Conservation (phyloP, 257 asterid genomes). For the Orobanche coerulescens region DNA sequence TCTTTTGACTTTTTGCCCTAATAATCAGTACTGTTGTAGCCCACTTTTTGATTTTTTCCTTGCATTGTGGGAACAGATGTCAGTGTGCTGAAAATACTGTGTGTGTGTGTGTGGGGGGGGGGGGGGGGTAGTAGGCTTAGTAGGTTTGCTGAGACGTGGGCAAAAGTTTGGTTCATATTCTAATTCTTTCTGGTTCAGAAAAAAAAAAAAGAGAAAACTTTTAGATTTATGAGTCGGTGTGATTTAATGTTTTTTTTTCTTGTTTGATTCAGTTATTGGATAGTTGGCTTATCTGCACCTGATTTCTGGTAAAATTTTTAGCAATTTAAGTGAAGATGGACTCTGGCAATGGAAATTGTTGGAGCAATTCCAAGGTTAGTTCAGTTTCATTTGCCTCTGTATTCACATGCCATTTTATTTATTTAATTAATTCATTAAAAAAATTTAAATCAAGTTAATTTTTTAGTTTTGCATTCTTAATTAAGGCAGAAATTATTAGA, state of each 20-base stretch:
- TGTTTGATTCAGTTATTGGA: slow-evolving; percentile 12
- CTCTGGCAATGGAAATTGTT: slow-evolving; percentile 54
- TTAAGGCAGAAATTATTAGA: not conserved
- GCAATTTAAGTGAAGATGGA: slow-evolving; percentile 37
- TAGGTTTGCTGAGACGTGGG: slow-evolving; percentile 28
- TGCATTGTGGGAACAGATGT: slow-evolving; percentile 24
- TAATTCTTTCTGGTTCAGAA: slow-evolving; percentile 25
- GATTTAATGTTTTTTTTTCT: slow-evolving; percentile 23
- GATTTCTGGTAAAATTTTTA: slow-evolving; percentile 13
- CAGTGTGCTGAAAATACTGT: slow-evolving; percentile 22
- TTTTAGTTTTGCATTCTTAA: not conserved
- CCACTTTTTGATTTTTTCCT: not conserved
- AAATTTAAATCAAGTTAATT: too few species aligned
- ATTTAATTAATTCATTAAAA: too few species aligned
- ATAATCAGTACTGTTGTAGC: not conserved
- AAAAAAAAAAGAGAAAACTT: too few species aligned
- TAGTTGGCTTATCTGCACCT: slow-evolving; percentile 15
- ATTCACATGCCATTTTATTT: not conserved
- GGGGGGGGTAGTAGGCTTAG: too few species aligned
- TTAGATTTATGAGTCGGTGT: slow-evolving; percentile 26
- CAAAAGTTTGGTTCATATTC: slow-evolving; percentile 31
- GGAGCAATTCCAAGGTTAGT: slow-evolving; percentile 61
- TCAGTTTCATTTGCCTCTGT: not conserved
- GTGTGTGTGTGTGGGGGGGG: too few species aligned
- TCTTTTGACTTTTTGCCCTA: not conserved